A percentile compares a stretch with the other conserved stretches of the same genome.
Evolutionary conservation across 208 protist genomes (phyloP).

Genomic region (Acanthamoeba quina): DNA sequence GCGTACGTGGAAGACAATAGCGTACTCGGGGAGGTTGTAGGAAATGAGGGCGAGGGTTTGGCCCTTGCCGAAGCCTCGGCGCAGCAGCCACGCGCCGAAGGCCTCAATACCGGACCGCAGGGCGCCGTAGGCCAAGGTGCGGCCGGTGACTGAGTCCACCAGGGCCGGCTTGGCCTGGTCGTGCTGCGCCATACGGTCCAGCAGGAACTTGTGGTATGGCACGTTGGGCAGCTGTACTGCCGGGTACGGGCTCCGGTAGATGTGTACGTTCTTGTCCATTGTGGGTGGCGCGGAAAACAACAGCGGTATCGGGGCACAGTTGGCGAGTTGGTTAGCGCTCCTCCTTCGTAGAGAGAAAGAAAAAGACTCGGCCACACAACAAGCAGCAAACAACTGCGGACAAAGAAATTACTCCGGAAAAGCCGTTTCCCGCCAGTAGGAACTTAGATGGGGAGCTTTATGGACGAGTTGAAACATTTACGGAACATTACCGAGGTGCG

Average conservation of each 20-base stretch:
- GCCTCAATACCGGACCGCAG: neutral
- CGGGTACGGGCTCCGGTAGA: neutral
- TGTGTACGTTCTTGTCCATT: neutral
- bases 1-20: constrained; percentile 35
- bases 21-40: constrained; percentile 47
- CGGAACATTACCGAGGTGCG: no score
- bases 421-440: no score
- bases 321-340: no score
- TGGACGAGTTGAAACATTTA: no score
- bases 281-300: no score
- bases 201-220: neutral
- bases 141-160: constrained; percentile 3
- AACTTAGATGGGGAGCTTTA: no score
- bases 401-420: no score
- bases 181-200: neutral
- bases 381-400: no score
- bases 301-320: neutral
- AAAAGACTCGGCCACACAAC: no score
- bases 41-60: constrained; percentile 6
- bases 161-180: constrained; percentile 28
- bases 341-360: no score
- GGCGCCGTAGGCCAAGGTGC: neutral
- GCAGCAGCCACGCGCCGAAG: neutral
- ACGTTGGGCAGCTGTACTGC: neutral
- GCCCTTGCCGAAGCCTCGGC: constrained; percentile 11